Base-by-base conservation (phyloP, 78 protist genomes). In the Dictyostelium firmibasis region DNA sequence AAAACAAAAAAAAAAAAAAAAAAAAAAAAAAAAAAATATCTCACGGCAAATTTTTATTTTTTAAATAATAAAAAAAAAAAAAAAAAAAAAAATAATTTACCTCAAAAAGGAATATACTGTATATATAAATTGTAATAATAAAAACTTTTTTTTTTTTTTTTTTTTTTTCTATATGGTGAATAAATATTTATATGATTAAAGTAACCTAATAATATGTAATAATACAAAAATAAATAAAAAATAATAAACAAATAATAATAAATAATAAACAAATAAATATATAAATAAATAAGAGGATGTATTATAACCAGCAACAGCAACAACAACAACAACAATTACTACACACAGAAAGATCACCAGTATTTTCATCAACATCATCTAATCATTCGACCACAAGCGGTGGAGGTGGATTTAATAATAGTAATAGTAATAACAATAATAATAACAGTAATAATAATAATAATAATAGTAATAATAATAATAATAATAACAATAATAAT, bases 281-380 rank as follows among this genome's bases (percentile, higher is more conserved):
- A 64, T 64, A 64, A n/a, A 64, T 25, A 53, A 14, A 64, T 64
- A 64, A 64, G 4, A 64, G 10, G 74, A 64, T 25, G 27, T 70
- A 70, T 31, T 27, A 70, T 31, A 31, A 70, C 33, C 18, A 69
- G 7, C 36, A 69, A 11, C 36, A 69, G 1, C 62, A 50, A 0
- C 57, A 47, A 47, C 35, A 64, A 25, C 35, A 62, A 3, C 33
- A 64, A 8, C 33, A 64, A 25, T 25, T 23, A 25, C 11, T n/a
- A 27, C 36, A 70, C 10, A 13, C 31, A 11, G 77, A 31, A 27
- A 14, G 43, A 67, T 67, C 77, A 70, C 77, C 77, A 70, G 41
- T 29, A 70, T 70, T 70, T 70, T 70, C 77, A 70, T 70, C 76
- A 67, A 11, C 77, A 70, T 70, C 77, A 31, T 70, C 77, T 14